These are phyloP conservation scores for Epichloe scottii DNA, from an alignment of 2,329 filamentous ascomycete genomes.

Conservation along the genomic window DNA sequence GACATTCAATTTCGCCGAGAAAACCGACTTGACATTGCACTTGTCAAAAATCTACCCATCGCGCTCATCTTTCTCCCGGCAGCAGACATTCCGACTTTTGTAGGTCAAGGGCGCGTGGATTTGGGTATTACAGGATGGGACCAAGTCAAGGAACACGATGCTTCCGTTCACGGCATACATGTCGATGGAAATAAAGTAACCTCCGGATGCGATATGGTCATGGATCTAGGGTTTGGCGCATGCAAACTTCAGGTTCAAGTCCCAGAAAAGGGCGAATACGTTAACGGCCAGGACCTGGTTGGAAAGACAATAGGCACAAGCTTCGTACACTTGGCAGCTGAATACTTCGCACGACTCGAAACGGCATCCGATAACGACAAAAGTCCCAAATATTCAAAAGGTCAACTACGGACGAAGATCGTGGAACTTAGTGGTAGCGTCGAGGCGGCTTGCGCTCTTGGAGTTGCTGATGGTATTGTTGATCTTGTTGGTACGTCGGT, in stretches of 20 bases:
- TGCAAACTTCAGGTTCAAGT: conserved; percentile 98
- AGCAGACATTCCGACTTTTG: conserved; percentile 93
- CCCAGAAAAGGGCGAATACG: conserved; percentile 67
- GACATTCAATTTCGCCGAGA: conserved; percentile 96
- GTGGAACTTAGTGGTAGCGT: conserved; percentile 94
- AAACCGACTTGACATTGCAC: conserved; percentile 88
- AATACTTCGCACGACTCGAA: conserved; percentile 77
- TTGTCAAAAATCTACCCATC: conserved; percentile 93
- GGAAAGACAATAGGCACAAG: conserved; percentile 93
- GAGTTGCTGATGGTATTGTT: conserved; percentile 92
- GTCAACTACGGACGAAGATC: conserved; percentile 69
- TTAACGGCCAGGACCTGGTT: conserved; percentile 61
- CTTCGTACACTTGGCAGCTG: conserved; percentile 72
- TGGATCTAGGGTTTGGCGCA: conserved; percentile 80
- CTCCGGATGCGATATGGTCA: conserved; percentile 66
- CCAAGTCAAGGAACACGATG: conserved; percentile 84
- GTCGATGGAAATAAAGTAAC: conserved; percentile 31
- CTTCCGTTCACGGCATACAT: conserved; percentile 39
- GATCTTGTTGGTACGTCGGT: conserved; percentile 74
- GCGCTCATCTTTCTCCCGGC: conserved; percentile 95
- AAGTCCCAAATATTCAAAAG: conserved; percentile 21
- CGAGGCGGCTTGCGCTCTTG: conserved; percentile 88
- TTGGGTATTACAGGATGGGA: conserved; percentile 91
- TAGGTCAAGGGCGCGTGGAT: conserved; percentile 86
- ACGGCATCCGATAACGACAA: conserved; percentile 28